These are phyloP conservation scores for Solanum hybrid DNA, from an alignment of 305 asterid species.

Conservation along the genomic window DNA sequence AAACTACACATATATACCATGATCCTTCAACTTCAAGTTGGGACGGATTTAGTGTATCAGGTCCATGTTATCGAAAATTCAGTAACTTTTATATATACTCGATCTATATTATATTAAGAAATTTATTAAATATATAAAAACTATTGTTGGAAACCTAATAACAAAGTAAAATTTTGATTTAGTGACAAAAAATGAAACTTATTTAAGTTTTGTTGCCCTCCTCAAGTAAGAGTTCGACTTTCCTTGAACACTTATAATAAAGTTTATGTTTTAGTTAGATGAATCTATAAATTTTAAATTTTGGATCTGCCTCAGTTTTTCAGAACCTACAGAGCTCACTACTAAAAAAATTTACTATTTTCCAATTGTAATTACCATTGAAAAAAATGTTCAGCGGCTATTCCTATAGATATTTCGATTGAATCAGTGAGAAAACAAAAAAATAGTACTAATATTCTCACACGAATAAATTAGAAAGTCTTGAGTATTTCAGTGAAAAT, in stretches of 20 bases:
- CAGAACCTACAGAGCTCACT: background rate
- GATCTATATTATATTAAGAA: too few species aligned
- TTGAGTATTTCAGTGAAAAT: background rate
- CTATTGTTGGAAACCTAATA: background rate
- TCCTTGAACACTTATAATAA: background rate
- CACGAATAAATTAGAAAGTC: too few species aligned
- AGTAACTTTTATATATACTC: too few species aligned
- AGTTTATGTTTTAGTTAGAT: background rate
- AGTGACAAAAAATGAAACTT: background rate
- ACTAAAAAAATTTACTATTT: too few species aligned
- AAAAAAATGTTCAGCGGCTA: too few species aligned
- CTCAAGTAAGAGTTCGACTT: background rate
- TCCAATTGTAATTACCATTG: too few species aligned
- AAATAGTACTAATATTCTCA: background rate
- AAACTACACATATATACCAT: too few species aligned
- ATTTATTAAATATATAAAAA: background rate
- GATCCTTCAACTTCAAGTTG: too few species aligned
- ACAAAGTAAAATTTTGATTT: background rate
- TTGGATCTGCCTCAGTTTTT: rapidly evolving
- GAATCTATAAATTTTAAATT: background rate
- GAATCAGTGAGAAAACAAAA: background rate
- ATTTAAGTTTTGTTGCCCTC: background rate
- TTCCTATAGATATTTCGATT: too few species aligned
- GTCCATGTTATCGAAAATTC: too few species aligned
- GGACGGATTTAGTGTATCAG: too few species aligned